These are phyloP conservation scores for Omphalotus guepiniiformis DNA, from an alignment of 768 basidiomycete species.

Conservation along the genomic window DNA sequence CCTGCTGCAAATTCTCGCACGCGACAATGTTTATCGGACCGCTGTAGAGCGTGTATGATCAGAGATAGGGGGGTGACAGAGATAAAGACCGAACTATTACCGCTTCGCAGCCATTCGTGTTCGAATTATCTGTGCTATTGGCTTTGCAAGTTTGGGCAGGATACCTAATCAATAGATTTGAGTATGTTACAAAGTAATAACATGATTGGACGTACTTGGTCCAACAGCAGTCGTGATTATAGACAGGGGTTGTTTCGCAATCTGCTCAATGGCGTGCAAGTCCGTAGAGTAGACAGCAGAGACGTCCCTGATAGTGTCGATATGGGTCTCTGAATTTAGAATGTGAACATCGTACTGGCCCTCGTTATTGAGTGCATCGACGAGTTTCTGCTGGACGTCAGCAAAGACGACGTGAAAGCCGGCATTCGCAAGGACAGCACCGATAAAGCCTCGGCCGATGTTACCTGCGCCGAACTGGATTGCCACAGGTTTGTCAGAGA, in stretches of 20 bases:
- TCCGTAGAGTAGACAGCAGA: slow-evolving; percentile 7
- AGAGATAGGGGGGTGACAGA: neutral
- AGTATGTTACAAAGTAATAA: neutral
- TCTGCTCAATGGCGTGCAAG: neutral
- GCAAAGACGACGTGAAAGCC: slow-evolving; percentile 33
- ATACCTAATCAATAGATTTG: neutral
- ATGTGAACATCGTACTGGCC: slow-evolving; percentile 26
- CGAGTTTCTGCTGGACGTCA: slow-evolving; percentile 25
- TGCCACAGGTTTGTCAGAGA: slow-evolving; percentile 3
- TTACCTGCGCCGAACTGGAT: slow-evolving; percentile 9
- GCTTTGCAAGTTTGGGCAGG: slow-evolving; percentile 3
- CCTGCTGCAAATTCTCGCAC: slow-evolving; percentile 36
- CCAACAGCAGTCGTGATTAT: slow-evolving; percentile 9
- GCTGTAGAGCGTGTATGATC: neutral
- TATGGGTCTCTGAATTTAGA: slow-evolving; percentile 19
- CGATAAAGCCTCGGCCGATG: slow-evolving; percentile 29
- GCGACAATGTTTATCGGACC: slow-evolving; percentile 21
- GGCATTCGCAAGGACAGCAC: slow-evolving; percentile 28
- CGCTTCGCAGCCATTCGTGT: slow-evolving; percentile 5
- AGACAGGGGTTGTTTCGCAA: slow-evolving; percentile 5
- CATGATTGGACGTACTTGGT: neutral
- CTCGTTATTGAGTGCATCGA: slow-evolving; percentile 24
- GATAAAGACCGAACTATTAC: neutral
- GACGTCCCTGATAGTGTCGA: slow-evolving; percentile 2
- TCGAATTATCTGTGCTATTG: slow-evolving; percentile 6